A percentile compares a stretch with the other conserved stretches of the same genome.
Evolutionary conservation across 1,284 basidiomycete genomes (phyloP).

Genomic region (Cryptococcus sp.): DNA sequence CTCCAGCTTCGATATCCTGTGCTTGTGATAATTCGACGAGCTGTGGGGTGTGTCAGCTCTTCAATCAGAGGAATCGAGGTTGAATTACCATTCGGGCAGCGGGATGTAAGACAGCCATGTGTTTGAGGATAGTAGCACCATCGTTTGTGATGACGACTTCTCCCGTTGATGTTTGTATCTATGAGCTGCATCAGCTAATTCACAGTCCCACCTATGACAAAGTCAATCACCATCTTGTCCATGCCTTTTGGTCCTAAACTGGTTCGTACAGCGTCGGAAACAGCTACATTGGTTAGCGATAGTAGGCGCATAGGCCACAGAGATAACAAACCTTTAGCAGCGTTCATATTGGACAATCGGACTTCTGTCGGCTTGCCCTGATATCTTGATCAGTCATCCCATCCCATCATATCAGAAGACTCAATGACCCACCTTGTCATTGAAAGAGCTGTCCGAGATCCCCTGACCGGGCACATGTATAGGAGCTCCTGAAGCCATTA

Average conservation of each 20-base stretch:
- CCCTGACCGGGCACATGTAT: conserved; percentile 11
- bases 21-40: conserved; percentile 96
- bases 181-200: not conserved
- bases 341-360: conserved; percentile 89
- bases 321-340: conserved; percentile 71
- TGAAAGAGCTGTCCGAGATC: conserved; percentile 37
- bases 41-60: conserved; percentile 48
- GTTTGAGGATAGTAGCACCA: conserved; percentile 96
- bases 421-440: conserved; percentile 32
- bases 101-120: conserved; percentile 95
- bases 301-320: not conserved
- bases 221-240: conserved; percentile 86
- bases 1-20: conserved; percentile 97
- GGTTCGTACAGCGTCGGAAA: conserved; percentile 95
- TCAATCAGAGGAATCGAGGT: not conserved
- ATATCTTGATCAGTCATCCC: conserved; percentile 6
- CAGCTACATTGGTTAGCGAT: conserved; percentile 56
- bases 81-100: conserved; percentile 87
- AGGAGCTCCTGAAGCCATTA: conserved; percentile 13
- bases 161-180: conserved; percentile 97
- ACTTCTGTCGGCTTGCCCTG: conserved; percentile 62
- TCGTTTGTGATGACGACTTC: conserved; percentile 99
- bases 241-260: conserved; percentile 96
- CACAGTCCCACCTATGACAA: too few relatives aligned
- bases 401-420: not conserved